A percentile compares a stretch with the other conserved stretches of the same genome.
Evolutionary conservation across 2,329 filamentous ascomycete genomes (phyloP).

Genomic region (Metarhizium rileyi): DNA sequence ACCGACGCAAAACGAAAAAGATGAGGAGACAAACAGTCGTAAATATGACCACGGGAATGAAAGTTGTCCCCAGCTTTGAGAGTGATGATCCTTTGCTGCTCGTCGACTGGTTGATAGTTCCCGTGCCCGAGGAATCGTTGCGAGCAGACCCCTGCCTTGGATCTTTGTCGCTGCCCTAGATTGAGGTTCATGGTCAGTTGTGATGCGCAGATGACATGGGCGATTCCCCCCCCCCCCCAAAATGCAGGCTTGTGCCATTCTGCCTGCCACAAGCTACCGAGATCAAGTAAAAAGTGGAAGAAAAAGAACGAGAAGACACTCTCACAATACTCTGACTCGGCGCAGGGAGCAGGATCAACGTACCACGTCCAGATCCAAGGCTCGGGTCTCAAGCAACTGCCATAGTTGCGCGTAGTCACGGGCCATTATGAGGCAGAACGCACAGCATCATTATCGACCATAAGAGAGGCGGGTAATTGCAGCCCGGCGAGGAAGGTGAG

Average conservation of each 20-base stretch:
- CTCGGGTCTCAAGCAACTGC: constrained; percentile 3
- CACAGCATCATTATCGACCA: constrained; percentile 2
- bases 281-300: not conserved
- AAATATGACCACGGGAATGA: constrained; percentile 44
- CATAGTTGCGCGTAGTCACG: not conserved
- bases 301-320: not conserved
- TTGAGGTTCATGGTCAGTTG: not conserved
- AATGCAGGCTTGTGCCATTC: not conserved
- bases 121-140: constrained; percentile 21
- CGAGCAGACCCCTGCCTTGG: constrained; percentile 25
- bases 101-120: constrained; percentile 24
- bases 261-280: not conserved
- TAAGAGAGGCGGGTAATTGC: not conserved
- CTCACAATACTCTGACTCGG: not conserved
- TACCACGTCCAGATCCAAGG: constrained; percentile 5
- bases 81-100: constrained; percentile 25
- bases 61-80: constrained; percentile 35
- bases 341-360: not conserved
- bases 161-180: constrained; percentile 13
- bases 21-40: constrained; percentile 37
- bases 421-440: constrained; percentile 5
- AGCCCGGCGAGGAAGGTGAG: not conserved
- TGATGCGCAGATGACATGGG: not conserved
- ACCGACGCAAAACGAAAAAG: constrained; percentile 39
- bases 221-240: not conserved